Evolutionary conservation across 768 basidiomycete genomes (phyloP).

Genomic region (Mycena belliarum): DNA sequence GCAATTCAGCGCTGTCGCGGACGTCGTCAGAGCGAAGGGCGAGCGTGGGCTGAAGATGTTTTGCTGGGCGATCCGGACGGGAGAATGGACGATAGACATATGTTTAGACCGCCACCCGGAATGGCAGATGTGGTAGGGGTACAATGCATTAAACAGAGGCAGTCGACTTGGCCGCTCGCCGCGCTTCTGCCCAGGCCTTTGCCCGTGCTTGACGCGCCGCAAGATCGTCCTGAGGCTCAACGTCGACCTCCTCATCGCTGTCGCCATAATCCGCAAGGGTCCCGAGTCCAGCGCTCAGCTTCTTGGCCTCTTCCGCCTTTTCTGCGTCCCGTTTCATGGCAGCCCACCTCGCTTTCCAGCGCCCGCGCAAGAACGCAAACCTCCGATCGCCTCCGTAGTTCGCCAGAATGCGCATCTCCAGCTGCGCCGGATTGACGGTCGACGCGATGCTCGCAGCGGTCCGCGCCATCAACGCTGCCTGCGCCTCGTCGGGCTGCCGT

Average conservation of each 20-base stretch:
- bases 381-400: constrained; percentile 78
- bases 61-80: constrained; percentile 17
- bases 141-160: not conserved
- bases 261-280: constrained; percentile 62
- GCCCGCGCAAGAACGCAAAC: constrained; percentile 80
- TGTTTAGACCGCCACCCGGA: constrained; percentile 14
- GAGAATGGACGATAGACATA: constrained; percentile 20
- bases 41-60: constrained; percentile 14
- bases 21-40: constrained; percentile 5
- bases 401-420: constrained; percentile 87
- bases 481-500: constrained; percentile 56
- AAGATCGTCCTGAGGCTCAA: constrained; percentile 25
- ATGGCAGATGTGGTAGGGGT: constrained; percentile 16
- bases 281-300: constrained; percentile 40
- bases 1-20: constrained; percentile 2
- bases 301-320: constrained; percentile 31
- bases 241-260: constrained; percentile 51
- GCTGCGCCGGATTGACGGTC: constrained; percentile 76
- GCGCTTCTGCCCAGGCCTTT: constrained; percentile 57
- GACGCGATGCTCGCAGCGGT: constrained; percentile 69
- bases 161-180: constrained; percentile 33
- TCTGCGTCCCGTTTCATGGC: constrained; percentile 50
- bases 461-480: constrained; percentile 68
- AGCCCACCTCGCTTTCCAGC: constrained; percentile 71
- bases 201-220: constrained; percentile 41